Evolutionary conservation across 2,329 filamentous ascomycete genomes (phyloP), one percentile per base, ranked within the genome.

Genomic region (Penicillium psychrosexuale): DNA sequence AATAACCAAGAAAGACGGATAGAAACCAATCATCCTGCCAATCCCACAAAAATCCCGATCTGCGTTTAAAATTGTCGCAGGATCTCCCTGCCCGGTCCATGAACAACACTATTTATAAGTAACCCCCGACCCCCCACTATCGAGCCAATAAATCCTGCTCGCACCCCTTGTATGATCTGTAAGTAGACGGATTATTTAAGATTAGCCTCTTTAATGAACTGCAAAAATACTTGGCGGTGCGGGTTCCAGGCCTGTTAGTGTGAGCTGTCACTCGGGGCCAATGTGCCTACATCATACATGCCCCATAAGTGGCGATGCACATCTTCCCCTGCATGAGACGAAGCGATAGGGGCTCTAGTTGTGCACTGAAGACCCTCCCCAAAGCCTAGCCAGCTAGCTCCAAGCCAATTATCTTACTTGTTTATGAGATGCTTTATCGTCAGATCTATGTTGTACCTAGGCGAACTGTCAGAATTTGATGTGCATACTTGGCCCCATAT

Each of bases 151-250:
- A 45, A 19, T 3, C 28, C 19, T 17, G 22, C 48, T 13, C 22
- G 19, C 17, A 45, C 8, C 52, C 52, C 52, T 54, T 51, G 52
- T 39, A 34, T 51, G 51, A 50, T 54, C 12, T 54, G 47, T 45
- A 33, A 15, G 2, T 27, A 15, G 19, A 50, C 43, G 27, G 46
- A 33, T 5, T 8, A 22, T 30, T 53, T 47, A 33, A 47, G 17
- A 43, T 11, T 38, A 31, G 8, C 22, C 38, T 38, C 39, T 22
- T 17, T 5, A 24, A 5, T 8, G 17, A 44, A 22, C 28, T 36
- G 44, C 28, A 40, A 45, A 51, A 30, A 15, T 17, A 15, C 27
- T 22, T 53, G 33, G n/a, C 34, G 8, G 8, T 24, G 28, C 15
- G 19, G 19, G 27, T 13, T 34, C 47, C 30, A 24, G n/a, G 24